These are phyloP conservation scores for Phaeophleospora eucalypticola DNA, from an alignment of 2,329 filamentous ascomycete genomes.

Conservation along the genomic window DNA sequence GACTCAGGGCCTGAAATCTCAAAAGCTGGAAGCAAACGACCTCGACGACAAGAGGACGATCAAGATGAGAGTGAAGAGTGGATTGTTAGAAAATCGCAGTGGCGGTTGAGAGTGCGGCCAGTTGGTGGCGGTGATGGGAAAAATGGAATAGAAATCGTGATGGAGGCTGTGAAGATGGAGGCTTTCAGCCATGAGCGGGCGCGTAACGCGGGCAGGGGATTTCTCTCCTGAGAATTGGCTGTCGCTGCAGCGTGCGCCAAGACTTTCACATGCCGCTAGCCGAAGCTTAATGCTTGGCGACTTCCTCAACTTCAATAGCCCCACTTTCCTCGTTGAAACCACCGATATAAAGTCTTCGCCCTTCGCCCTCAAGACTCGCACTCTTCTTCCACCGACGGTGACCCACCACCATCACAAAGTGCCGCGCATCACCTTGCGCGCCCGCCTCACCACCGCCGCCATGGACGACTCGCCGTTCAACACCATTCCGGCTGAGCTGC, in stretches of 20 bases:
- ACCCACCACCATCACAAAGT: too few relatives aligned
- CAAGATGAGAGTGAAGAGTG: slow-evolving; percentile 18
- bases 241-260: too few relatives aligned
- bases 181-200: slow-evolving; percentile 25
- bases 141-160: slow-evolving; percentile 26
- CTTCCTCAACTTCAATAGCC: too few relatives aligned
- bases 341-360: too few relatives aligned
- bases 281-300: too few relatives aligned
- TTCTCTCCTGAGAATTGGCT: slow-evolving; percentile 18
- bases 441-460: too few relatives aligned
- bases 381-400: too few relatives aligned
- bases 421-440: too few relatives aligned
- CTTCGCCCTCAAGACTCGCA: too few relatives aligned
- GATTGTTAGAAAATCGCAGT: slow-evolving; percentile 28
- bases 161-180: slow-evolving; percentile 31
- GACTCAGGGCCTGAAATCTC: slow-evolving; percentile 6
- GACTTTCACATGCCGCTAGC: too few relatives aligned
- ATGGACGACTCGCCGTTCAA: slow-evolving; percentile 1
- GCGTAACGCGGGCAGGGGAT: slow-evolving; percentile 24
- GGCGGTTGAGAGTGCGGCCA: slow-evolving; percentile 27
- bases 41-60: slow-evolving; percentile 7
- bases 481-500: not conserved
- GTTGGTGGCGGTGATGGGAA: slow-evolving; percentile 13
- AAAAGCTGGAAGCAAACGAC: slow-evolving; percentile 5
- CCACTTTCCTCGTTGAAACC: too few relatives aligned